These are phyloP conservation scores for Trametes pubescens DNA, from an alignment of 1,284 basidiomycete genomes.

Conservation along the genomic window DNA sequence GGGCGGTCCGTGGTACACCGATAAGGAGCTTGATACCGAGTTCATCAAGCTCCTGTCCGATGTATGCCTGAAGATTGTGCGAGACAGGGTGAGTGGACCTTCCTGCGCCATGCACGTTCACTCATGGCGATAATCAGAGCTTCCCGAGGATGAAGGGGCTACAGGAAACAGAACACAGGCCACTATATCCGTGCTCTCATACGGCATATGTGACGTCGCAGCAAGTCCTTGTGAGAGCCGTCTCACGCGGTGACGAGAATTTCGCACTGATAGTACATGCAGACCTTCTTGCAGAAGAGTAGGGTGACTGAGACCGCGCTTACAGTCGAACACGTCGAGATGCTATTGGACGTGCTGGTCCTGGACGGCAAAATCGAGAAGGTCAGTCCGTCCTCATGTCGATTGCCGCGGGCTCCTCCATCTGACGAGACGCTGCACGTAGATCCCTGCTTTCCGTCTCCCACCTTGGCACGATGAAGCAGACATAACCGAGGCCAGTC, in stretches of 20 bases:
- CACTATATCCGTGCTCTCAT: constrained; percentile 75
- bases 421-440: neutral
- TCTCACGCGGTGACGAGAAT: constrained; percentile 40
- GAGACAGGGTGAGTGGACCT: constrained; percentile 64
- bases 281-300: constrained; percentile 72
- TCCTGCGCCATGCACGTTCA: neutral
- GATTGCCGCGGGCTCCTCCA: neutral
- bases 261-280: constrained; percentile 47
- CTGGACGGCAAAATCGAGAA: constrained; percentile 89
- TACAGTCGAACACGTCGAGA: constrained; percentile 84
- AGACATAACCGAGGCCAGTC: constrained; percentile 21
- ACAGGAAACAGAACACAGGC: constrained; percentile 40
- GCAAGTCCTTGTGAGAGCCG: constrained; percentile 57
- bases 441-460: constrained; percentile 73
- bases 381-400: constrained; percentile 45
- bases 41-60: constrained; percentile 84
- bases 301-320: constrained; percentile 83
- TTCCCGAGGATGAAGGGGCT: constrained; percentile 53
- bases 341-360: constrained; percentile 84
- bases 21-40: constrained; percentile 90
- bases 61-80: constrained; percentile 78
- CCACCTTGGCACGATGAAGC: constrained; percentile 21
- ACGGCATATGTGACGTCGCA: constrained; percentile 79
- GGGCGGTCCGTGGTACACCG: constrained; percentile 94
- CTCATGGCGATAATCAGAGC: constrained; percentile 51